Evolutionary conservation across 2,329 filamentous ascomycete genomes (phyloP).

Genomic region (Truncatella angustata): DNA sequence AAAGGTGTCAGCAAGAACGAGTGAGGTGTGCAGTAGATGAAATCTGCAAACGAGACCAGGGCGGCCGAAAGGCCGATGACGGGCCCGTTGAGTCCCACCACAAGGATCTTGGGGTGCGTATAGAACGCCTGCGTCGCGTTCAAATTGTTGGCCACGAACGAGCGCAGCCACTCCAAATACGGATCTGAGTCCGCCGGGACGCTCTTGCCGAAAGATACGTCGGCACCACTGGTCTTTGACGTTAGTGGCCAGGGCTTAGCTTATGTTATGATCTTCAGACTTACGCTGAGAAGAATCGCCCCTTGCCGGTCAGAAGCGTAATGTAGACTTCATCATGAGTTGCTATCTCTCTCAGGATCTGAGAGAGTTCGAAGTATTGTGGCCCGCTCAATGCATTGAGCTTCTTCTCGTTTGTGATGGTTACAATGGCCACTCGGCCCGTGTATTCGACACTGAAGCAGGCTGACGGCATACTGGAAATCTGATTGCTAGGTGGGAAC

Average conservation of each 20-base stretch:
- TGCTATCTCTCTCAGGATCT: constrained; percentile 74
- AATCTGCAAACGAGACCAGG: constrained; percentile 80
- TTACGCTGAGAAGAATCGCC: constrained; percentile 86
- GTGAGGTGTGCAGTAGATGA: constrained; percentile 81
- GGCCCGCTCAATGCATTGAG: constrained; percentile 76
- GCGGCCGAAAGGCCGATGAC: constrained; percentile 86
- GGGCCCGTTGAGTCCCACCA: constrained; percentile 89
- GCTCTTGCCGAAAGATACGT: constrained; percentile 56
- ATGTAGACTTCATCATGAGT: constrained; percentile 76
- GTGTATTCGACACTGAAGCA: constrained; percentile 57
- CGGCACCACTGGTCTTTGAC: constrained; percentile 64
- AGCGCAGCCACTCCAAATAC: constrained; percentile 59
- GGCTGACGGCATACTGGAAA: not conserved
- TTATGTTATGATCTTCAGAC: too few species aligned
- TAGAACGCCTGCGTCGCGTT: constrained; percentile 89
- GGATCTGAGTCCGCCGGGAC: constrained; percentile 24
- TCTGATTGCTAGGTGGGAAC: not conserved
- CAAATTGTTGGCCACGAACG: constrained; percentile 82
- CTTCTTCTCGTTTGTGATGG: constrained; percentile 80
- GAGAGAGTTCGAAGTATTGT: constrained; percentile 76
- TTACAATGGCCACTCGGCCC: constrained; percentile 77
- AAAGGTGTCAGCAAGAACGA: constrained; percentile 91
- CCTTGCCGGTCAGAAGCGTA: constrained; percentile 80
- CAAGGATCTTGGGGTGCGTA: constrained; percentile 88
- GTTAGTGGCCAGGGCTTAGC: too few species aligned